phyloP scores from a whole-genome alignment of 192 early-diverging fungal species.

The Piromyces finnis region DNA sequence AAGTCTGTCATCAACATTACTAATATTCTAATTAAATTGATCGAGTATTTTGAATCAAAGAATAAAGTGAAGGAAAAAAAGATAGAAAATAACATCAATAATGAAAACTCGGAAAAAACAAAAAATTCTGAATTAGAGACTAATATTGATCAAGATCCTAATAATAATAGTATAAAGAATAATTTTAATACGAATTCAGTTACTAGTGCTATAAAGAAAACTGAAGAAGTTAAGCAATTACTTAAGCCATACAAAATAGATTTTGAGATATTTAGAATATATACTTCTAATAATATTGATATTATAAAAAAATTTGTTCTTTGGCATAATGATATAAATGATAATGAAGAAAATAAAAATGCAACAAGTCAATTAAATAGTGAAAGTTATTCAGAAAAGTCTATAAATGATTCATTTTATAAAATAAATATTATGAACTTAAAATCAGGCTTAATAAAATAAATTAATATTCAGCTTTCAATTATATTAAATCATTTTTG shows the following conservation, averaged over 20 bases:
- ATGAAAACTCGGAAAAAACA: no score
- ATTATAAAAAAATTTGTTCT: not conserved
- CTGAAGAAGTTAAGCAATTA: not conserved
- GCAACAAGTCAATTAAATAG: not conserved
- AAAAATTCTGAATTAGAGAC: not conserved
- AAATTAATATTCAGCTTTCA: no score
- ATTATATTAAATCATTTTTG: no score
- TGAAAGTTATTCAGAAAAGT: not conserved
- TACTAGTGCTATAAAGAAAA: not conserved
- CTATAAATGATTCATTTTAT: not conserved
- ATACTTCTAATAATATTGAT: not conserved
- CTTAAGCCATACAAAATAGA: not conserved
- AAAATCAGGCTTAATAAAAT: not conserved
- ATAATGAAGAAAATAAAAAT: not conserved
- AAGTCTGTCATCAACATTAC: not conserved
- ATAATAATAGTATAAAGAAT: not conserved
- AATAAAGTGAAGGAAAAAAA: not conserved
- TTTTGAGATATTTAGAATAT: not conserved
- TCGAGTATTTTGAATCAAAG: not conserved
- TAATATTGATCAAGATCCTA: not conserved
- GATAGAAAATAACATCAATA: no score
- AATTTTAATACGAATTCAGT: not conserved
- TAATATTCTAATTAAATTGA: not conserved
- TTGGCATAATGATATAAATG: not conserved
- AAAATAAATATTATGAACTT: not conserved